phyloP scores from a whole-genome alignment of 345 rosid species.

The Raphanus sativus region DNA sequence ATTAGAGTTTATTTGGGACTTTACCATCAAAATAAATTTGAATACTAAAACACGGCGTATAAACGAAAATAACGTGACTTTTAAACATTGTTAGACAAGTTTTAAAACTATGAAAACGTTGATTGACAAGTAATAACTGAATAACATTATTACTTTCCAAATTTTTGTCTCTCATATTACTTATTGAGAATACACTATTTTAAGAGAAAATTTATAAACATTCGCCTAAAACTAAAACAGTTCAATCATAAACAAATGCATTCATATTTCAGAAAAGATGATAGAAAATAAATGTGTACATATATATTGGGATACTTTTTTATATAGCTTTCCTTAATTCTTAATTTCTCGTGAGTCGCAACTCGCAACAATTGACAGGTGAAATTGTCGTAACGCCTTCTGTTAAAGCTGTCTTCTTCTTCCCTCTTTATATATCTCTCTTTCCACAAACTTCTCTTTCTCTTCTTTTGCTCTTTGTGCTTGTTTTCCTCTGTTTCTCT shows the following conservation, averaged over 20 bases:
- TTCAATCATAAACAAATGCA: constrained; percentile 13
- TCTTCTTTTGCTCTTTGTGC: constrained; percentile 10
- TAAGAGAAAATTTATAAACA: background rate
- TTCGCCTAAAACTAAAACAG: constrained; percentile 9
- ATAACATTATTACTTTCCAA: background rate
- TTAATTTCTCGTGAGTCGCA: constrained; percentile 30
- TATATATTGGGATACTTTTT: too few relatives aligned
- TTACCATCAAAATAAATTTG: background rate
- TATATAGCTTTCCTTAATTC: constrained; percentile 29
- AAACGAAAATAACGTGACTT: background rate
- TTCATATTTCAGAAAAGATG: background rate
- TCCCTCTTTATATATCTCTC: constrained; percentile 15
- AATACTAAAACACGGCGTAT: background rate
- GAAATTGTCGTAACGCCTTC: constrained; percentile 37
- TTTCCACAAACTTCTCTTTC: background rate
- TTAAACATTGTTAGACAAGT: background rate
- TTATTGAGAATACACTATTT: background rate
- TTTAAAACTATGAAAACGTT: background rate
- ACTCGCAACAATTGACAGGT: constrained; percentile 42
- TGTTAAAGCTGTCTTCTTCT: constrained; percentile 23
- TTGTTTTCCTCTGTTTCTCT: constrained; percentile 6
- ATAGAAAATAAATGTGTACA: background rate
- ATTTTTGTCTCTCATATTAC: background rate
- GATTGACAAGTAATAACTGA: background rate
- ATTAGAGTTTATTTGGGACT: background rate